Evolutionary conservation across 2,329 filamentous ascomycete genomes (phyloP), one percentile per base, ranked within the genome.

Genomic region (Ophioceras dolichostomum): DNA sequence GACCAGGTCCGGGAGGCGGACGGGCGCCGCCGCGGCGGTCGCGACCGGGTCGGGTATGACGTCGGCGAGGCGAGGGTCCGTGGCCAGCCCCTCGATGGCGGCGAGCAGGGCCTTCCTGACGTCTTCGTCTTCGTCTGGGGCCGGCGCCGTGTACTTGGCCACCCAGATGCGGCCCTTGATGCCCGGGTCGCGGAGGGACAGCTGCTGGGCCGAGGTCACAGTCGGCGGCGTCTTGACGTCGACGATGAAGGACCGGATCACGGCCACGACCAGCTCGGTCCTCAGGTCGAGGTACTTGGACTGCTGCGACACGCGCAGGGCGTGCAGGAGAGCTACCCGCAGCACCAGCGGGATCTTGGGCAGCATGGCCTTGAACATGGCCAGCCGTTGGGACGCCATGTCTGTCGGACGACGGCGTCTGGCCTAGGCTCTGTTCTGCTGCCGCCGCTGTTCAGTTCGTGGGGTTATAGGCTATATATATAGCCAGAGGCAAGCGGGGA

Each of bases 121-220:
- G 30, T 65, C 70, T 53, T 64, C 43, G 9, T 39, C 42, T 13
- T 45, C 73, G 40, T 72, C 63, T 0, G 79, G 81, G 3, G 61
- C 60, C 0, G 75, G 71, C 13, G 85, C 61, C 1, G 69, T 72
- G 30, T 83, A 78, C 38, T 75, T 81, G 48, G 78, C 79, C 18
- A 94, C 68, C 88, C 88, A 95, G 45, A 91, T 76, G 32, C 72
- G 73, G 4, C 86, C 86, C 52, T 84, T 87, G 51, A 93, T 64
- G 0, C 74, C 76, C 0, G 70, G 70, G 38, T 83, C 80, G 40
- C 65, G 73, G 32, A 72, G 59, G 1, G 73, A 71, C n/a, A 73
- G 48, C 30, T 59, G 62, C 57, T 95, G 89, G 6, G 71, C 59
- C 42, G 75, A 68, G 1, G 69, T 63, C 18, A 93, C 59, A 19